Conservation (phyloP, 306 rosid species). For the Cicer pinnatifidum region DNA sequence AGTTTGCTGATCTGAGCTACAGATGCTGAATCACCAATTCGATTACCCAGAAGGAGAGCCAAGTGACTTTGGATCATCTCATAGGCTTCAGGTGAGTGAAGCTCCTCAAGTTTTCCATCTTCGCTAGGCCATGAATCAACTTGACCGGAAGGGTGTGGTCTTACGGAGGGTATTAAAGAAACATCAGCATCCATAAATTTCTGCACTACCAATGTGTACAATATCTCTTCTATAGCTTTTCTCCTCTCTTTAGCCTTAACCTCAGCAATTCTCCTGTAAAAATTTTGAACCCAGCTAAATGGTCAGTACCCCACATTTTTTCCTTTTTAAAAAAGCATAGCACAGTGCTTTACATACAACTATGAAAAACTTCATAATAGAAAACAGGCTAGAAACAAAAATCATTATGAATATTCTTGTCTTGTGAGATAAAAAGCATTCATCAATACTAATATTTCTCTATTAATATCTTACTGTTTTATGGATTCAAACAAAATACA, state of each 20-base stretch:
- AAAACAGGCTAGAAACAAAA: constrained; percentile 10
- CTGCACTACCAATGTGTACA: constrained; percentile 84
- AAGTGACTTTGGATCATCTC: constrained; percentile 91
- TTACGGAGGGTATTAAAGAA: constrained; percentile 66
- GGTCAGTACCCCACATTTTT: constrained; percentile 19
- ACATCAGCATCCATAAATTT: constrained; percentile 85
- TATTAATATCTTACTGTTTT: not conserved
- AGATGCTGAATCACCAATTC: constrained; percentile 63
- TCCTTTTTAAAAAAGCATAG: constrained; percentile 2
- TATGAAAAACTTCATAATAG: not conserved
- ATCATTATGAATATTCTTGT: constrained; percentile 12
- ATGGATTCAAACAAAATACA: constrained; percentile 20
- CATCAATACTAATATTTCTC: not conserved
- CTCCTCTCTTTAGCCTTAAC: constrained; percentile 81
- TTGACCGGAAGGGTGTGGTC: constrained; percentile 58
- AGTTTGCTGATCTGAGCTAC: constrained; percentile 84
- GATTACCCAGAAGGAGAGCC: constrained; percentile 74
- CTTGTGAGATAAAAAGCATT: not conserved
- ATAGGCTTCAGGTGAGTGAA: constrained; percentile 81
- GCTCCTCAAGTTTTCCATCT: constrained; percentile 69
- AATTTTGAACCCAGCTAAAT: constrained; percentile 31
- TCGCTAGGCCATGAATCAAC: constrained; percentile 79
- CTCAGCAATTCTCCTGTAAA: constrained; percentile 90
- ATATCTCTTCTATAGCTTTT: constrained; percentile 77
- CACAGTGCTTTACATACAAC: not conserved